Evolutionary conservation across 176 grass and related monocot genomes (phyloP), one percentile per base, ranked within the genome.

Genomic region (Calamus simplicifolius): DNA sequence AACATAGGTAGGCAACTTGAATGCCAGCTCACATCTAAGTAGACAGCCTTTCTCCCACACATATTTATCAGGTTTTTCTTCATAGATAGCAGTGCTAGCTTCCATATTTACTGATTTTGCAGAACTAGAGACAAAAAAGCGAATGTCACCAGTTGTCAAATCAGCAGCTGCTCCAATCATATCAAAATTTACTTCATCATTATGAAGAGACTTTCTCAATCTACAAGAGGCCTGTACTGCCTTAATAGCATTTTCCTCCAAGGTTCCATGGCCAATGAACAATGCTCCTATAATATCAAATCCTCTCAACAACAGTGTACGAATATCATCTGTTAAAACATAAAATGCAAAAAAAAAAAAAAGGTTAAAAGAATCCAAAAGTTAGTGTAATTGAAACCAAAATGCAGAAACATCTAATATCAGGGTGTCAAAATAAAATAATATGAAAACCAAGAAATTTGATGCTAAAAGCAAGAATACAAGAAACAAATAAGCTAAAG

Each of bases 1-100:
- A 74, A 79, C 7, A 75, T 88, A 88, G 67, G 90, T 31, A 29
- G 92, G 87, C 56, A 97, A 68, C 75, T 91, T 87, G 49, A 97
- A 59, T 3, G 18, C 68, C 62, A 91, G 64, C 51, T 85, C 58
- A 23, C 81, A 97, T 60, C 69, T 85, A 13, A 97, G 50, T 51
- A 97, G 73, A 72, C 81, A 97, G 19, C 87, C 87, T 61, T 90
- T 91, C 68, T 97, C 80, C 81, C 84, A 90, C 25, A 97, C 52
- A 59, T 74, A 69, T 50, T 59, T 88, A 55, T 76, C 78, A 1
- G 81, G 81, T 27, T 88, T 72, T 62, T 88, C 84, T 56, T 85
- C 87, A 78, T 83, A 97, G 28, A 80, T 17, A 85, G 91, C 75
- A 21, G n/a, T 38, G 56, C 72, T 68, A 50, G 49, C 78, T 67